These are phyloP conservation scores for Beauveria sp. DNA, from an alignment of 2,329 filamentous ascomycete genomes.

Conservation along the genomic window DNA sequence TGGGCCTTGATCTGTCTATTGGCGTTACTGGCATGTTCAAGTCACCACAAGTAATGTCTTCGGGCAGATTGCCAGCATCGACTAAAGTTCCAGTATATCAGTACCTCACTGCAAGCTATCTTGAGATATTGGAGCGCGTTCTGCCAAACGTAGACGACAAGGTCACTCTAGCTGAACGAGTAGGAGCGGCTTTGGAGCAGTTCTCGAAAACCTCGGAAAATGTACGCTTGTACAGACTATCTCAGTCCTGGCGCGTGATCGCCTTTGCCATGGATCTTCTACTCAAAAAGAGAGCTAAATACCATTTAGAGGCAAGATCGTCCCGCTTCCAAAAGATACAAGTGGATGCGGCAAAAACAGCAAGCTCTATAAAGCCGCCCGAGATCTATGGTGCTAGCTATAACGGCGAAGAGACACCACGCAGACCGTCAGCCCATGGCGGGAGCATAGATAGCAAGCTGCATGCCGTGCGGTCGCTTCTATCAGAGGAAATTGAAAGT, in stretches of 20 bases:
- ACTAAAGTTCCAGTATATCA: slow-evolving; percentile 45
- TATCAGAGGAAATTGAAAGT: slow-evolving; percentile 51
- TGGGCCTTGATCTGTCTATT: slow-evolving; percentile 51
- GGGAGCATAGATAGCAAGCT: slow-evolving; percentile 25
- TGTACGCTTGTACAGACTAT: slow-evolving; percentile 49
- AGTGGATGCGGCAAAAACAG: slow-evolving; percentile 22
- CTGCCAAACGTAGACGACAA: slow-evolving; percentile 34
- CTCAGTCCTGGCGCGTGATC: slow-evolving; percentile 57
- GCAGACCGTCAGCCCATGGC: slow-evolving; percentile 22
- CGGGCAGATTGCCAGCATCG: slow-evolving; percentile 47
- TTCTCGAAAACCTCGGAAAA: slow-evolving; percentile 52
- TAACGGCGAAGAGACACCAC: slow-evolving; percentile 31
- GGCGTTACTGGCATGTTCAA: slow-evolving; percentile 49
- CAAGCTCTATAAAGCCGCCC: slow-evolving; percentile 19
- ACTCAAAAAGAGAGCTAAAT: slow-evolving; percentile 46
- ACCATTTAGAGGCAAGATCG: slow-evolving; percentile 46
- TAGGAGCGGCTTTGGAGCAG: slow-evolving; percentile 43
- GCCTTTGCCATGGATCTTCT: slow-evolving; percentile 48
- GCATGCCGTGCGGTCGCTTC: slow-evolving; percentile 34
- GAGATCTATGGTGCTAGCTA: slow-evolving; percentile 19
- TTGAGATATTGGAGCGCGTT: slow-evolving; percentile 43
- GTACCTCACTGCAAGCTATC: slow-evolving; percentile 48
- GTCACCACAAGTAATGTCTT: slow-evolving; percentile 55
- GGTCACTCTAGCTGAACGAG: slow-evolving; percentile 36
- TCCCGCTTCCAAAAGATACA: slow-evolving; percentile 29